Base-by-base conservation (phyloP, 2,329 filamentous ascomycete genomes). In the Cadophora sp. region DNA sequence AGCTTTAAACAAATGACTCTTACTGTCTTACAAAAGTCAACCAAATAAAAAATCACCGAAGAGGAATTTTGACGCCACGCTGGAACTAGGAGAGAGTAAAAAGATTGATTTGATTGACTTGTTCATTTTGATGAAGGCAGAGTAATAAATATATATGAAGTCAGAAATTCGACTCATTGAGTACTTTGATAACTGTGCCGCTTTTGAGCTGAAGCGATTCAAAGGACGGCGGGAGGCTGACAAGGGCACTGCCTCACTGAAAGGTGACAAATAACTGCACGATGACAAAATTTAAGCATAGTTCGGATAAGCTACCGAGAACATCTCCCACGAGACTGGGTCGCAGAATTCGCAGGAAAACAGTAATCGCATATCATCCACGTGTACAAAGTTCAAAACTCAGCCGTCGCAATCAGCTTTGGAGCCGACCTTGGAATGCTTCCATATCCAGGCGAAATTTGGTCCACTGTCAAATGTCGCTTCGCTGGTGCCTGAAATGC, bases 201-300 rank as follows among this genome's bases (percentile, higher is more conserved):
- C 56, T 26, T 22, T 22, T 40, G 11, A 37, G 34, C 31, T 59
- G n/a, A 58, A 58, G 55, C 55, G n/a, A 59, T 40, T 59, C 56
- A 27, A 4, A 37, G 55, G 24, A 37, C 22, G n/a, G 31, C 11
- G 29, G 55, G 34, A 12, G 31, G 56, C 56, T 59, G 56, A 59
- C 56, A 59, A 19, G n/a, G 31, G 56, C 56, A 59, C n/a, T 59
- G 56, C 31, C 31, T 16, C 12, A 43, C 9, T 16, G 50, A 53
- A 53, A 12, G 12, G n/a, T 59, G 56, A 59, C 56, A 59, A 59
- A 59, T 59, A 59, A 34, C 31, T 59, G 56, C 56, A 59, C 31
- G 31, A 59, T 59, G 56, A 59, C 62, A 46, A 8, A 24, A 24
- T n/a, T 60, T 58, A 27, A 55, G 51, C 51, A 58, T 58, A 14